Base-by-base conservation (phyloP, 768 basidiomycete species). In the Hygrocybe punicea region DNA sequence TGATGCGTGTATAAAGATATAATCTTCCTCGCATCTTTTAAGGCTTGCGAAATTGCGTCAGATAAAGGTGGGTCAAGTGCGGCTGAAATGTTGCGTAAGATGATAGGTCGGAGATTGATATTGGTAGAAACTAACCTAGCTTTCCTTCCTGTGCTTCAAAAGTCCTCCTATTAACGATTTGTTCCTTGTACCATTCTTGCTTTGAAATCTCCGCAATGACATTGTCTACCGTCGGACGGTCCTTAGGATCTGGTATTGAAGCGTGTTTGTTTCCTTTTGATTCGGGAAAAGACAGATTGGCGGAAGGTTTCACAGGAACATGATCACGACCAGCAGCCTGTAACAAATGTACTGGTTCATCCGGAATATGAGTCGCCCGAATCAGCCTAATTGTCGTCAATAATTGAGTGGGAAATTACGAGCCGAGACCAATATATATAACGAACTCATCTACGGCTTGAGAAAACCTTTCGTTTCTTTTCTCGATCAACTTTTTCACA, bases 381-480 rank as follows among this genome's bases (percentile, higher is more conserved):
- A 92, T 69, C 36, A 92, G 76, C 57, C 90, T 91, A 29, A 36
- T 21, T 46, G 40, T 24, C 39, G 46, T 21, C 45, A 11, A 24
- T 7, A 25, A 46, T 34, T 7, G 5, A 13, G 16, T 17, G 46
- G n/a, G 6, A 40, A 24, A 10, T 10, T 17, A 25, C 13, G 29
- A 7, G 44, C 35, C 14, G 11, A 19, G n/a, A 21, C 37, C 36
- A 40, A 46, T 51, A 19, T 37, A 51, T 16, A 16, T 17, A 13
- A 58, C 75, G 35, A 69, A 89, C 87, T 92, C 89, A 53, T 87
- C 75, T 11, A 91, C 79, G 29, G 91, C 88, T 40, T 78, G 66
- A 9, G 67, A 67, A 64, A 91, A 94, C 44, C 78, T 73, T 36
- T 79, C 72, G 59, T 93, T 91, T 51, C 91, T 76, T 59, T 79